phyloP scores from a whole-genome alignment of 2,329 filamentous ascomycete genomes.

The Bimuria novae-zelandiae region DNA sequence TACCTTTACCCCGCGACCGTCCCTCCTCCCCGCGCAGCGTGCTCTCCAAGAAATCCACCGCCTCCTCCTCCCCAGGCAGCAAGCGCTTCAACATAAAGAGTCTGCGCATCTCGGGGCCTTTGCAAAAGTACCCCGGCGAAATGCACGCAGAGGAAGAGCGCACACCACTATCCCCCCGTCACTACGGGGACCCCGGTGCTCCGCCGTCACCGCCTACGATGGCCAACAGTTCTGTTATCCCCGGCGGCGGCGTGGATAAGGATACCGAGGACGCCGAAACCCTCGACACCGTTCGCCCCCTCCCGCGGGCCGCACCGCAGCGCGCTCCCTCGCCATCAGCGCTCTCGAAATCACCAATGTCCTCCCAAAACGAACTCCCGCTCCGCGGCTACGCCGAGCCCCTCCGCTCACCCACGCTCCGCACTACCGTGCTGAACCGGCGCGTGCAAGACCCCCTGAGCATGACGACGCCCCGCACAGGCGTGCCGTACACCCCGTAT shows the following conservation, averaged over 20 bases:
- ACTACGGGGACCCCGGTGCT: slow-evolving; percentile 58
- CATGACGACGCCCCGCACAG: slow-evolving; percentile 56
- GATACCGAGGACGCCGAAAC: no score
- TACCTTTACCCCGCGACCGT: slow-evolving; percentile 28
- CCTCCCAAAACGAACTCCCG: slow-evolving; percentile 35
- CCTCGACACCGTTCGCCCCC: slow-evolving; percentile 43
- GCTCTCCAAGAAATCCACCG: slow-evolving; percentile 41
- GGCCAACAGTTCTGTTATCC: no score
- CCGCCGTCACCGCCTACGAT: slow-evolving; percentile 59
- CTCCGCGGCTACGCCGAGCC: slow-evolving; percentile 40
- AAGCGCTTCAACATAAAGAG: slow-evolving; percentile 56
- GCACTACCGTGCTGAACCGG: slow-evolving; percentile 51
- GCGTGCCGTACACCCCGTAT: slow-evolving; percentile 71
- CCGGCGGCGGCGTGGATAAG: no score
- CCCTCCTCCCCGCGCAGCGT: slow-evolving; percentile 42
- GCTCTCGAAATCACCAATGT: slow-evolving; percentile 9
- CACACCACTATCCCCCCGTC: slow-evolving; percentile 60
- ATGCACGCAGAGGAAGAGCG: slow-evolving; percentile 53
- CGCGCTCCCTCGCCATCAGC: slow-evolving; percentile 20
- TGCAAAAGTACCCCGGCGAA: slow-evolving; percentile 51
- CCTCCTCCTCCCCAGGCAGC: slow-evolving; percentile 48
- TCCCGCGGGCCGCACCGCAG: slow-evolving; percentile 42
- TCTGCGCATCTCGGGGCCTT: slow-evolving; percentile 62
- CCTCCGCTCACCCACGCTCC: slow-evolving; percentile 39
- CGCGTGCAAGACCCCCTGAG: slow-evolving; percentile 36